phyloP scores from a whole-genome alignment of 2,329 filamentous ascomycete genomes.

The Pseudogymnoascus destructans region DNA sequence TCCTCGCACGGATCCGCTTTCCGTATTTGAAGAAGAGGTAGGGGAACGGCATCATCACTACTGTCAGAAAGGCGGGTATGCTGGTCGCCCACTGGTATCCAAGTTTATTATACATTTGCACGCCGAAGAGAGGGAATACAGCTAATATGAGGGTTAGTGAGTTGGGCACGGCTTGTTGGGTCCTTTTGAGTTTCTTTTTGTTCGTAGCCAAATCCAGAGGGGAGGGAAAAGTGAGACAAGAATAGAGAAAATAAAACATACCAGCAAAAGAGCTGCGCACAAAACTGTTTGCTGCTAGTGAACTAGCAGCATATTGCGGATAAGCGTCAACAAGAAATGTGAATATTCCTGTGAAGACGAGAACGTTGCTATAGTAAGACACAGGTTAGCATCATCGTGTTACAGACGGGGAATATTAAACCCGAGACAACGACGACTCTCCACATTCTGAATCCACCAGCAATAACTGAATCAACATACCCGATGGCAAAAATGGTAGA shows the following conservation, averaged over 20 bases:
- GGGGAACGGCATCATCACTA: slow-evolving; percentile 51
- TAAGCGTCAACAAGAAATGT: slow-evolving; percentile 72
- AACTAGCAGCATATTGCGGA: slow-evolving; percentile 59
- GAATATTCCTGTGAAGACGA: slow-evolving; percentile 74
- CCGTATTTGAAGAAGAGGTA: slow-evolving; percentile 50
- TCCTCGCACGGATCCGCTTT: slow-evolving; percentile 41
- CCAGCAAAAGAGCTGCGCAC: slow-evolving; percentile 63
- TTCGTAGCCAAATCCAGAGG: neutral
- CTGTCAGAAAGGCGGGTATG: slow-evolving; percentile 46
- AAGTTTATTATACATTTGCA: slow-evolving; percentile 56
- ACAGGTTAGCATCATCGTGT: neutral
- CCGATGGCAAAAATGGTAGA: slow-evolving; percentile 57
- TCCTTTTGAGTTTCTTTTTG: neutral
- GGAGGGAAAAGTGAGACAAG: slow-evolving; percentile 9
- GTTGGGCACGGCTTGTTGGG: neutral
- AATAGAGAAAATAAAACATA: slow-evolving; percentile 26
- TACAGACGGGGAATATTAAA: slow-evolving; percentile 3
- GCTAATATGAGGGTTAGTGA: slow-evolving; percentile 32
- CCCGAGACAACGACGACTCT: slow-evolving; percentile 2
- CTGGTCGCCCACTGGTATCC: slow-evolving; percentile 59
- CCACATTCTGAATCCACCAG: neutral
- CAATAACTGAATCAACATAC: slow-evolving; percentile 33
- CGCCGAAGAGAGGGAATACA: slow-evolving; percentile 62
- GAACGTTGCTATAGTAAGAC: slow-evolving; percentile 43
- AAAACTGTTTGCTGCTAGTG: slow-evolving; percentile 74